Base-by-base conservation (phyloP, 2,329 filamentous ascomycete genomes). In the Paecilomyces niveus region DNA sequence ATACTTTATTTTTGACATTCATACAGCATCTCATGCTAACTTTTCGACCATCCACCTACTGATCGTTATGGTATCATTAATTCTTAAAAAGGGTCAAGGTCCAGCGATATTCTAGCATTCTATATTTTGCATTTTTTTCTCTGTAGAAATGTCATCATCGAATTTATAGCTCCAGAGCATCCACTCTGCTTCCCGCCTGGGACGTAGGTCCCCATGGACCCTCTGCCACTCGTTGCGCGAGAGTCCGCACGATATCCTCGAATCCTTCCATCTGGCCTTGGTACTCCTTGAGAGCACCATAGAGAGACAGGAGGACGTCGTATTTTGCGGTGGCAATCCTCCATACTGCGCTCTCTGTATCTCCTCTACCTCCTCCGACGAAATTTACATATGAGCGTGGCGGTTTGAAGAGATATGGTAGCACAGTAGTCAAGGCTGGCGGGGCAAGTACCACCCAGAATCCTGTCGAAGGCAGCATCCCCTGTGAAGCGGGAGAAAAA, bases 401-500 rank as follows among this genome's bases (percentile, higher is more conserved):
- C 2, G 83, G 82, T 57, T 80, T 81, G 57, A 86, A 77, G 2
- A 86, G 72, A 63, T 81, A 84, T 0, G 83, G 83, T 0, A 86
- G 68, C 0, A 85, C 74, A 2, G 76, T 76, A 56, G 73, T 80
- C 58, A 78, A 73, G 53, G 76, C 81, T 54, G 73, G 79, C 0
- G 82, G 81, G 2, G 80, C 76, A 15, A 85, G 74, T 8, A 84
- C 74, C 1, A 82, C 76, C 64, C 81, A 78, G 22, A 80, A 67
- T 2, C 83, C 83, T 3, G 78, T 71, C 3, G 66, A 60, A 18
- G 76, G 75, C n/a, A 78, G 70, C 3, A 67, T 59, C 15, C 72
- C 73, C 60, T 69, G 69, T 5, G 64, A 54, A 39, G 72, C 65
- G 4, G 74, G 72, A 35, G 72, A 73, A 29, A 76, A 56, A 18